Evolutionary conservation across 805 yeast genomes (phyloP).

Genomic region (Wickerhamomyces alni): DNA sequence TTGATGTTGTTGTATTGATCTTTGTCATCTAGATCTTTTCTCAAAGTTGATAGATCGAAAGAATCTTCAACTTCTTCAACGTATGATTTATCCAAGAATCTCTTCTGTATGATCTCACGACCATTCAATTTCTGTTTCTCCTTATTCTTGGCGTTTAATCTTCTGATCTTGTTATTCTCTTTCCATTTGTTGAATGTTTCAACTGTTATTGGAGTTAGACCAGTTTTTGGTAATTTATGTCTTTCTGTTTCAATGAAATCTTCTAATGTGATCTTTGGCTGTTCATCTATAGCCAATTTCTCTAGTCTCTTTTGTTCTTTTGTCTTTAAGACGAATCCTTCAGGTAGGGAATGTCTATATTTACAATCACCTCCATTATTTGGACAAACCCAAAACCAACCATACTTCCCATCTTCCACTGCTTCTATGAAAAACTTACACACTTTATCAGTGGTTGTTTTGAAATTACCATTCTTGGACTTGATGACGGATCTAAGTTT

Average conservation of each 20-base stretch:
- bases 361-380: conserved; percentile 90
- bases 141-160: conserved; percentile 36
- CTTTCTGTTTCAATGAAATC: conserved; percentile 95
- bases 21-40: conserved; percentile 30
- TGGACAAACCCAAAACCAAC: conserved; percentile 99
- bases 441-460: conserved; percentile 89
- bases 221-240: conserved; percentile 63
- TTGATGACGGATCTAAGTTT: conserved; percentile 79
- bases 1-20: conserved; percentile 33
- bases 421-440: conserved; percentile 95
- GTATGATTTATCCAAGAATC: conserved; percentile 49
- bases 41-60: conserved; percentile 38
- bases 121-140: conserved; percentile 55
- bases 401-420: conserved; percentile 94
- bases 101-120: conserved; percentile 58
- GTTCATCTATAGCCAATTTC: conserved; percentile 72
- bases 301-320: conserved; percentile 92
- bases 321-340: conserved; percentile 94
- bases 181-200: conserved; percentile 85
- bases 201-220: conserved; percentile 80
- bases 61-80: conserved; percentile 43
- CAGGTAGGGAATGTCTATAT: conserved; percentile 92
- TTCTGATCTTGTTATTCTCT: conserved; percentile 54
- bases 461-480: conserved; percentile 92
- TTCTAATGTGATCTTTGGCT: conserved; percentile 89